phyloP scores from a whole-genome alignment of 495 filamentous ascomycete genomes.

The Neurospora sp. region DNA sequence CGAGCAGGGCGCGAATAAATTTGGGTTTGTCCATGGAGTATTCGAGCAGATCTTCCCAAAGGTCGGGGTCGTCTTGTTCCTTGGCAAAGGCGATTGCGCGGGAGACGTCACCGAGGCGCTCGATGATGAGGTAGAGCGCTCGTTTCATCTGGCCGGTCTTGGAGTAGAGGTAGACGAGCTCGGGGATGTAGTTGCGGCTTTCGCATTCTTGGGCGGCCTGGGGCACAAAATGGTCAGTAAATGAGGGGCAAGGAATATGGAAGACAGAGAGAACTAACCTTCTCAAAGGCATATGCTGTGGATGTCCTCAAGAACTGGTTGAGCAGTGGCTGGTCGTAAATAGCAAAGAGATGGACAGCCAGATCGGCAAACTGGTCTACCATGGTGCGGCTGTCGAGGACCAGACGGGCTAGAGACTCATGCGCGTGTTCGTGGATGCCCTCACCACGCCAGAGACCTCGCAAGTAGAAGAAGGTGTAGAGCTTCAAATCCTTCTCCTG shows the following conservation, averaged over 20 bases:
- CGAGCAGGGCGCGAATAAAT: slow-evolving; percentile 85
- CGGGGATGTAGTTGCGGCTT: slow-evolving; percentile 63
- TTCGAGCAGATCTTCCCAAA: slow-evolving; percentile 90
- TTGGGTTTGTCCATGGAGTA: slow-evolving; percentile 94
- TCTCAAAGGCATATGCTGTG: slow-evolving; percentile 72
- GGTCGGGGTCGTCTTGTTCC: slow-evolving; percentile 75
- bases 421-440: slow-evolving; percentile 34
- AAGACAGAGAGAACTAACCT: slow-evolving; percentile 20
- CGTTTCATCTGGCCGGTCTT: slow-evolving; percentile 90
- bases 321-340: slow-evolving; percentile 67
- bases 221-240: slow-evolving; percentile 3
- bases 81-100: slow-evolving; percentile 92
- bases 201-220: slow-evolving; percentile 73
- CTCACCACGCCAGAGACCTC: slow-evolving; percentile 72
- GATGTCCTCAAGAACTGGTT: slow-evolving; percentile 82
- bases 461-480: slow-evolving; percentile 90
- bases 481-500: slow-evolving; percentile 41
- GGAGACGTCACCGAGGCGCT: slow-evolving; percentile 74
- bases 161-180: slow-evolving; percentile 86
- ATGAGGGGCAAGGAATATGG: not conserved
- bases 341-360: slow-evolving; percentile 73
- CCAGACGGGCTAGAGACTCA: slow-evolving; percentile 35
- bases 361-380: slow-evolving; percentile 80
- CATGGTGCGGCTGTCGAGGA: slow-evolving; percentile 58
- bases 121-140: slow-evolving; percentile 84